phyloP scores from a whole-genome alignment of 352 stramenopile species.

The Globisporangium paddicum region DNA sequence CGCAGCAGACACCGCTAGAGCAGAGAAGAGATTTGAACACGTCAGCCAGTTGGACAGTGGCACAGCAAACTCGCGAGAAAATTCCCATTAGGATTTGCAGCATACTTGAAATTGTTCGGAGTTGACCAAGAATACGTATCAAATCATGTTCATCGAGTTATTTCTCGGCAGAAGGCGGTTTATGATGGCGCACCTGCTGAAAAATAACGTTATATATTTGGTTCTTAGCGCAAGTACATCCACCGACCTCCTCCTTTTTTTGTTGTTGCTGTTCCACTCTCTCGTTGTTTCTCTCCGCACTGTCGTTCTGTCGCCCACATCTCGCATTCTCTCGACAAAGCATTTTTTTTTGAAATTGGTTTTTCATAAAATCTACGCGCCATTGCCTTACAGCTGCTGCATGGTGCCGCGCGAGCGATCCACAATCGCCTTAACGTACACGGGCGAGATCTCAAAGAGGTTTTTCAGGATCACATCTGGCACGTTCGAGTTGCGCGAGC shows the following conservation, averaged over 20 bases:
- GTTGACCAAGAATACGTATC: too few species aligned
- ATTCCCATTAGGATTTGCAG: too few species aligned
- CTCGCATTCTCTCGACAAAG: slow-evolving; percentile 7
- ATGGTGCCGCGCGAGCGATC: slow-evolving; percentile 57
- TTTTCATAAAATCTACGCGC: not conserved
- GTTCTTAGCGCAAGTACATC: slow-evolving; percentile 12
- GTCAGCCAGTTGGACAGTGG: too few species aligned
- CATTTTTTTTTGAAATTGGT: not conserved
- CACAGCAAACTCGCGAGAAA: too few species aligned
- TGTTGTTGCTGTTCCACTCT: not conserved
- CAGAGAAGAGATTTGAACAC: not conserved
- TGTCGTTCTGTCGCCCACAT: not conserved
- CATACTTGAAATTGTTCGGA: too few species aligned
- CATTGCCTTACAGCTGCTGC: slow-evolving; percentile 28
- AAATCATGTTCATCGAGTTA: not conserved
- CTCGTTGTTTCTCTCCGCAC: not conserved
- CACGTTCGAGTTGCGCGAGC: slow-evolving; percentile 72
- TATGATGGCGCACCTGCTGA: slow-evolving; percentile 4
- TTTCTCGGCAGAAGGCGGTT: not conserved
- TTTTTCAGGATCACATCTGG: slow-evolving; percentile 88
- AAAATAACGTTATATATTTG: slow-evolving; percentile 38
- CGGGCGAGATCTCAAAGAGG: slow-evolving; percentile 80
- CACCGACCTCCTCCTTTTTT: slow-evolving; percentile 10
- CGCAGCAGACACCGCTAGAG: slow-evolving; percentile 9
- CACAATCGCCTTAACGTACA: slow-evolving; percentile 82